Base-by-base conservation (phyloP, 495 filamentous ascomycete genomes). In the Hyphodiscus hymeniophilus region DNA sequence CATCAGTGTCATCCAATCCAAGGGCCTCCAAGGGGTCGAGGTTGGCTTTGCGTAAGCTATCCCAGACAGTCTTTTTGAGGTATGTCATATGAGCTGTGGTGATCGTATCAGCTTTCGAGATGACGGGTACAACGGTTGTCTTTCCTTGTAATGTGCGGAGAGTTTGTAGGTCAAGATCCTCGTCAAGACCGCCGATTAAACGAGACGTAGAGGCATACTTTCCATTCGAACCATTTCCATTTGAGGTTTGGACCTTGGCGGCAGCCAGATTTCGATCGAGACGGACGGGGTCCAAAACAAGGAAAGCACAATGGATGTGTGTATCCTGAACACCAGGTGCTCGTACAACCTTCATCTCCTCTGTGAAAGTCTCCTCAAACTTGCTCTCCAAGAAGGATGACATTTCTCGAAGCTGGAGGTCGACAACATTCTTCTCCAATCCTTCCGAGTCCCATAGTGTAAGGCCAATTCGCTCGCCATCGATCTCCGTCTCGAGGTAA, bases 381-480 rank as follows among this genome's bases (percentile, higher is more conserved):
- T 97, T 98, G 65, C 84, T 90, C 69, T 98, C 92, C 45, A 98
- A 70, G 71, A 98, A 98, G 11, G 82, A 76, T 21, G 85, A 81
- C 65, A 95, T 89, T 52, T 90, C 87, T 43, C 90, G 84, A 48
- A 98, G 70, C 66, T 98, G 92, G 42, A 97, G 72, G 64, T 96
- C 92, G 36, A 94, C 89, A 21, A 95, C 77, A 63, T 86, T 88
- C 74, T 86, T 89, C 69, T 98, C 91, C 45, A 98, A 67, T 1
- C 92, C 92, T 54, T 86, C 80, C 12, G 92, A 96, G 58, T 98
- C 92, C 92, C 91, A 97, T 21, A 98, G 69, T 3, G 92, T 97
- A 50, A 98, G 67, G 12, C 94, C 92, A 41, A 98, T 78, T 26
- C 92, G 84, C 63, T 98, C 92, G 41, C 80, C 78, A 38, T 96